Evolutionary conservation across 495 filamentous ascomycete genomes (phyloP), one percentile per base, ranked within the genome.

Genomic region (Geopyxis carbonaria): DNA sequence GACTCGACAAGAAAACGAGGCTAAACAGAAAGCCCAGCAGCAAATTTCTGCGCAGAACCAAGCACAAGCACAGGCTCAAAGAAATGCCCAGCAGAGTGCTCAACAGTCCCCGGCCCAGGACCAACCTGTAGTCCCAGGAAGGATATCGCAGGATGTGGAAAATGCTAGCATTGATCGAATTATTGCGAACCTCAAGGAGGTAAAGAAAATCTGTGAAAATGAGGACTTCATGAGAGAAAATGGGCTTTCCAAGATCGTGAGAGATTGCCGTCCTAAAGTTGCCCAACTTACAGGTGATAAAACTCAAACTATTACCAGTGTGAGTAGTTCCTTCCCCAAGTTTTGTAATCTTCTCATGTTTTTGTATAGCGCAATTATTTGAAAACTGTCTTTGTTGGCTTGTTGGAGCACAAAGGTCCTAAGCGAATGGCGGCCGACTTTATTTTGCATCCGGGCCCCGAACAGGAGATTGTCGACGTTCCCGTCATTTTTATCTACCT

Each of bases 401-500:
- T 37, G 42, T 42, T 42, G 31, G 6, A 34, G 11, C 7, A 70
- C 72, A 18, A 68, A 73, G 8, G 60, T 57, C 1, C 61, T 87
- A 11, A 74, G 84, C 50, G 68, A 80, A n/a, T 70, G 68, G 21
- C n/a, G n/a, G n/a, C n/a, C n/a, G 56, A 64, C 31, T 92, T 75
- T 55, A 56, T 92, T 25, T 57, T 72, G 3, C 64, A 64, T 19
- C 67, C 76, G 15, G 57, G 64, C 4, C 60, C 70, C 6, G 61
- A 55, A 69, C 31, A 71, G 75, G 46, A 28, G 13, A 68, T 72
- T 21, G 61, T 69, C 18, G 35, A 50, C 11, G 54, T 69, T 14
- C 76, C 87, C 0, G 72, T 71, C 0, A 55, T 87, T 4, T 75
- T 93, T 40, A 58, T 95, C 22, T 95, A 86, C 57, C 67, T 79